phyloP scores from a whole-genome alignment of 768 basidiomycete genomes.

The Mycena maculata region DNA sequence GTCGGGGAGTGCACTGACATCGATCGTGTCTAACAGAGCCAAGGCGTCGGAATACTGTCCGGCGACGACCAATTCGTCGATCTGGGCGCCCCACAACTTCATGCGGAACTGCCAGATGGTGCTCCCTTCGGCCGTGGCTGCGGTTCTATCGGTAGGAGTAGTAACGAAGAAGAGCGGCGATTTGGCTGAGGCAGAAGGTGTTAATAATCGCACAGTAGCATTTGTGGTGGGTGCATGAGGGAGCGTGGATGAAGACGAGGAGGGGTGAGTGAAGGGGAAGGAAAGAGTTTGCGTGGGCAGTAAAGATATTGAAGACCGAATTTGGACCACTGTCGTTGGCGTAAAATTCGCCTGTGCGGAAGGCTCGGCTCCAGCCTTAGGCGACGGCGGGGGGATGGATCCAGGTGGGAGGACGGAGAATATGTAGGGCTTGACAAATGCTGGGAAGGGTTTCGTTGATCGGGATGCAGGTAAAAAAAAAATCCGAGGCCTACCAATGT shows the following conservation, averaged over 20 bases:
- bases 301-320: slow-evolving; percentile 77
- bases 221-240: slow-evolving; percentile 48
- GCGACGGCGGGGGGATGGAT: slow-evolving; percentile 54
- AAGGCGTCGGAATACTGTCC: slow-evolving; percentile 84
- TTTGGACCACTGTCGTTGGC: slow-evolving; percentile 73
- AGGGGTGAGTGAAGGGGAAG: slow-evolving; percentile 66
- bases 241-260: slow-evolving; percentile 37
- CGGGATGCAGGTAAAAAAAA: not conserved
- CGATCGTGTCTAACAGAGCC: slow-evolving; percentile 78
- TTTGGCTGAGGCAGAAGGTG: slow-evolving; percentile 62
- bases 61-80: slow-evolving; percentile 82
- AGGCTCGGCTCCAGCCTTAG: slow-evolving; percentile 32
- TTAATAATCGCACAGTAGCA: slow-evolving; percentile 73
- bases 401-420: slow-evolving; percentile 81
- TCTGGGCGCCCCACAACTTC: slow-evolving; percentile 81
- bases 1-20: slow-evolving; percentile 67
- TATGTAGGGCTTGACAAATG: slow-evolving; percentile 81
- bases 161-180: slow-evolving; percentile 72
- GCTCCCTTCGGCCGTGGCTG: slow-evolving; percentile 76
- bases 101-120: slow-evolving; percentile 82
- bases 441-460: slow-evolving; percentile 48
- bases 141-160: slow-evolving; percentile 78
- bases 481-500: slow-evolving; percentile 63
- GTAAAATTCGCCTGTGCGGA: slow-evolving; percentile 51
- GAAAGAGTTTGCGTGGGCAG: slow-evolving; percentile 69